Percentiles rank a stretch among this genome's conserved stretches.
These are phyloP conservation scores for Corylus americana DNA, from an alignment of 306 rosid genomes.

Conservation along the genomic window DNA sequence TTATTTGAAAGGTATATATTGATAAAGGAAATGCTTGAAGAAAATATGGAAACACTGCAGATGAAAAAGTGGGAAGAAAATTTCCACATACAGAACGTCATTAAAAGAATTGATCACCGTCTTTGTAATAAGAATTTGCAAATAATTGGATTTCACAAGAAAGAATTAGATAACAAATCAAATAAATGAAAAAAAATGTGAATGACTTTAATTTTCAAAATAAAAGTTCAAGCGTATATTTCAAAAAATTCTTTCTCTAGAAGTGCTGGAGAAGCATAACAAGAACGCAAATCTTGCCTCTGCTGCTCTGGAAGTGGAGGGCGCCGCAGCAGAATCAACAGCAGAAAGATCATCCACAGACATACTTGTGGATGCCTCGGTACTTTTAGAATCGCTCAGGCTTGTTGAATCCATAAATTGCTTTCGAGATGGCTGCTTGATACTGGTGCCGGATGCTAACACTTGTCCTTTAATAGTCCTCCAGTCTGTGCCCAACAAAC, in stretches of 20 bases:
- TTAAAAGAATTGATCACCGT: not conserved
- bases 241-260: not conserved
- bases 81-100: not conserved
- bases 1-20: slow-evolving; percentile 5
- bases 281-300: slow-evolving; percentile 56
- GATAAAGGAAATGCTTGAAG: not conserved
- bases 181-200: slow-evolving; percentile 1
- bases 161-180: not conserved
- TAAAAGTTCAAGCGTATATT: not conserved
- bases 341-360: slow-evolving; percentile 71
- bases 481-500: slow-evolving; percentile 68
- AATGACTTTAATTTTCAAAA: not conserved
- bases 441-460: slow-evolving; percentile 58
- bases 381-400: slow-evolving; percentile 80
- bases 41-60: slow-evolving; percentile 4
- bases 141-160: not conserved
- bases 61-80: not conserved
- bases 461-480: slow-evolving; percentile 84
- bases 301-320: slow-evolving; percentile 80
- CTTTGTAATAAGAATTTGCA: not conserved
- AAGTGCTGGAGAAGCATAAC: not conserved
- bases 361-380: slow-evolving; percentile 80
- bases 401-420: slow-evolving; percentile 66
- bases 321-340: slow-evolving; percentile 71
- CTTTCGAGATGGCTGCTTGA: slow-evolving; percentile 69